These are phyloP conservation scores for Trichoderma oligosporum DNA, from an alignment of 2,329 filamentous ascomycete species.

Conservation along the genomic window DNA sequence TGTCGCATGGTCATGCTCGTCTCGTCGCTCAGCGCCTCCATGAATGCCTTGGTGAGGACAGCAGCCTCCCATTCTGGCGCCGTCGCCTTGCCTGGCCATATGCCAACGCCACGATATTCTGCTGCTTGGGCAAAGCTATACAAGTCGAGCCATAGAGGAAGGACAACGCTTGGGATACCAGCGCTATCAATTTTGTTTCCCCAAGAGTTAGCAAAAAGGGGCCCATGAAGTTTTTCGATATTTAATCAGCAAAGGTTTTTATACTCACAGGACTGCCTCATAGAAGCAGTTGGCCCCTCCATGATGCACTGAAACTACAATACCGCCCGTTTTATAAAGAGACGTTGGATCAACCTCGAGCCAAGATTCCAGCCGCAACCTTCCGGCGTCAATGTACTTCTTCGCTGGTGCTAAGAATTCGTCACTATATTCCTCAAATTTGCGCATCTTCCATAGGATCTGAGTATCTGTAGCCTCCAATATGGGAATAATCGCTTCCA, in stretches of 20 bases:
- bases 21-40: conserved; percentile 23
- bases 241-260: not conserved
- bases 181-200: conserved; percentile 27
- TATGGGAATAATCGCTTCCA: conserved; percentile 23
- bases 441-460: conserved; percentile 35
- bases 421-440: conserved; percentile 20
- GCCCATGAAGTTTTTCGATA: no score
- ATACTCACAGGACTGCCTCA: conserved; percentile 28
- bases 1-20: conserved; percentile 19
- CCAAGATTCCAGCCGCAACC: conserved; percentile 30
- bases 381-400: conserved; percentile 22
- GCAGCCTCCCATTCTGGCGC: conserved; percentile 32
- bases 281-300: conserved; percentile 42
- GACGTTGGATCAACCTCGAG: conserved; percentile 29
- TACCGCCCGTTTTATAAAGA: conserved; percentile 32
- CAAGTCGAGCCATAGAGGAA: conserved; percentile 45
- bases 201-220: not conserved
- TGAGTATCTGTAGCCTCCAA: conserved; percentile 27
- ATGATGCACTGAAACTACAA: conserved; percentile 37
- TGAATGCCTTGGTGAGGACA: conserved; percentile 29
- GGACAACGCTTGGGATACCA: conserved; percentile 44
- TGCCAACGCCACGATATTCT: conserved; percentile 41
- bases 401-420: conserved; percentile 18
- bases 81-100: conserved; percentile 36
- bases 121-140: conserved; percentile 43